A percentile compares a stretch with the other conserved stretches of the same genome.
phyloP scores from a whole-genome alignment of 1,139 yeast species.

The Kurtzmaniella natalensis region DNA sequence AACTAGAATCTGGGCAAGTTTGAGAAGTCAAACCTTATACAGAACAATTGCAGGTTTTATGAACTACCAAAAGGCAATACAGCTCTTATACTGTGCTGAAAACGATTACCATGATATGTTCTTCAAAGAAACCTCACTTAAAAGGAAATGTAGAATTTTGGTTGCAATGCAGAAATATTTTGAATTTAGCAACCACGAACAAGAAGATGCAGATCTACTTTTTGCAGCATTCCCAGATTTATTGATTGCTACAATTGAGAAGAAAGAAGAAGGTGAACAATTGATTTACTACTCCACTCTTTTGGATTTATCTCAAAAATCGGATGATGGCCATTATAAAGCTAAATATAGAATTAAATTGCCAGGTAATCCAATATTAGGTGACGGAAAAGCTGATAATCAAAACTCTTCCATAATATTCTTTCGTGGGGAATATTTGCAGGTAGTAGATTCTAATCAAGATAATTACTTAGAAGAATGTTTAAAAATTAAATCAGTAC shows the following conservation, averaged over 20 bases:
- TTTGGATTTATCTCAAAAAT: constrained; percentile 47
- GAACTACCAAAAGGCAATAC: constrained; percentile 67
- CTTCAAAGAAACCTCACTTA: too few relatives aligned
- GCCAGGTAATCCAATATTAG: constrained; percentile 84
- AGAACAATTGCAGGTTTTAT: constrained; percentile 75
- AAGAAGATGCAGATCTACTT: constrained; percentile 50
- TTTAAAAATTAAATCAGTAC: constrained; percentile 68
- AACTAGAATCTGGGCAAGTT: constrained; percentile 80
- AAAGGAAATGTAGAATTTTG: constrained; percentile 16
- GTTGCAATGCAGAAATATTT: constrained; percentile 69
- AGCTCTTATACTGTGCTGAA: constrained; percentile 61
- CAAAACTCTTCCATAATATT: constrained; percentile 77
- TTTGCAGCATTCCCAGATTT: constrained; percentile 60
- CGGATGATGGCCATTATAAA: constrained; percentile 35
- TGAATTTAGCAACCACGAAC: constrained; percentile 49
- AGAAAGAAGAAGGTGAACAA: constrained; percentile 29
- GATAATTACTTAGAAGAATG: constrained; percentile 87
- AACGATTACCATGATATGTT: constrained; percentile 17
- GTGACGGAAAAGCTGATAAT: constrained; percentile 88
- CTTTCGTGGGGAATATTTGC: constrained; percentile 82
- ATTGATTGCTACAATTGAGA: constrained; percentile 56
- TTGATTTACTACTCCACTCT: constrained; percentile 55
- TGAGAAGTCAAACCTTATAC: constrained; percentile 72
- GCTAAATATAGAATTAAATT: constrained; percentile 55
- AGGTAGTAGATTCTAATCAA: constrained; percentile 84